These are phyloP conservation scores for Nadsonia fulvescens DNA, from an alignment of 805 yeast species.

Conservation along the genomic window DNA sequence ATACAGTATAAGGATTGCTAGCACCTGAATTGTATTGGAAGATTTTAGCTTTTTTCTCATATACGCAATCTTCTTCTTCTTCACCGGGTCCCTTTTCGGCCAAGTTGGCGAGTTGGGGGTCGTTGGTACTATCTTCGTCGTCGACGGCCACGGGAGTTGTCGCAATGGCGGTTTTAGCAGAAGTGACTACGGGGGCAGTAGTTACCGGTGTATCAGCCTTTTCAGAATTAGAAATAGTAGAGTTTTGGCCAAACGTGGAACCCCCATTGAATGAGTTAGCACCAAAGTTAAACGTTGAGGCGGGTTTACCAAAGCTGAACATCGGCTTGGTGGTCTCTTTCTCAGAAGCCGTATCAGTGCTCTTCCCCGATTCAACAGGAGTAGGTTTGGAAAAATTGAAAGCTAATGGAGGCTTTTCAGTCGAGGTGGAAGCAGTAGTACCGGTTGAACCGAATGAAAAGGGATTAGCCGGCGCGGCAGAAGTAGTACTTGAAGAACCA, in stretches of 20 bases:
- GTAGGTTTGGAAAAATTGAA: too few species aligned
- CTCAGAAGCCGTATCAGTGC: too few species aligned
- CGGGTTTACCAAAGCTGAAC: conserved; percentile 8
- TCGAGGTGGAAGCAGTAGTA: too few species aligned
- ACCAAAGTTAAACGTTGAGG: too few species aligned
- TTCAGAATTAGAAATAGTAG: not conserved
- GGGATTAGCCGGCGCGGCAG: too few species aligned
- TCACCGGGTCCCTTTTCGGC: conserved; percentile 60
- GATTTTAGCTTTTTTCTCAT: conserved; percentile 53
- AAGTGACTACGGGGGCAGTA: not conserved
- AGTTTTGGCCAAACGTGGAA: conserved; percentile 1
- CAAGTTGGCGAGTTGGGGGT: conserved; percentile 27
- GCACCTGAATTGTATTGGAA: conserved; percentile 38
- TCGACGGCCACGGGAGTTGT: conserved; percentile 11
- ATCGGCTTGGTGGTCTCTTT: conserved; percentile 7
- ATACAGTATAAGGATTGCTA: conserved; percentile 13
- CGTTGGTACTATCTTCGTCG: conserved; percentile 20
- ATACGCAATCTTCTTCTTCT: conserved; percentile 52
- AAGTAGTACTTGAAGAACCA: too few species aligned
- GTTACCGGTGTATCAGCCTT: conserved; percentile 2
- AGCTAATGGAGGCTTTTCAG: too few species aligned
- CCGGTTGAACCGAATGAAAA: too few species aligned
- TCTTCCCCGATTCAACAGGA: too few species aligned
- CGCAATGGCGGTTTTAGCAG: conserved; percentile 6
- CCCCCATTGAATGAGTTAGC: too few species aligned